Evolutionary conservation across 1,139 yeast species (phyloP).

Genomic region (Taphrina flavorubra): DNA sequence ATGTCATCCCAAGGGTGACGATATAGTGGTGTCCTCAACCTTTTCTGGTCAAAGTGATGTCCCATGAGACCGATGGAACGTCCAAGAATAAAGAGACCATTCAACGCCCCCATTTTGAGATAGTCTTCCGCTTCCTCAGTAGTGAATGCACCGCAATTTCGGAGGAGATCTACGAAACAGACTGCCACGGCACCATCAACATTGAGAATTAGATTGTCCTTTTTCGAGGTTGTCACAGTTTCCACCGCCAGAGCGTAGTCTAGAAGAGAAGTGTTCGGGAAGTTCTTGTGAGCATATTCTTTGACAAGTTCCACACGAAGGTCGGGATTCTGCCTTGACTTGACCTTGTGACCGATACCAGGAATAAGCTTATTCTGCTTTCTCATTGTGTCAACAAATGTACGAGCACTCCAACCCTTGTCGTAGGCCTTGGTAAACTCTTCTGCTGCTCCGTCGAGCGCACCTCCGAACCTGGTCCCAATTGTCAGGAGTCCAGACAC

Average conservation of each 20-base stretch:
- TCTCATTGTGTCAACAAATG: constrained; percentile 58
- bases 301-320: constrained; percentile 59
- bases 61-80: constrained; percentile 59
- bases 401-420: constrained; percentile 57
- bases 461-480: constrained; percentile 59
- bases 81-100: constrained; percentile 58
- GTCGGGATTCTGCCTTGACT: constrained; percentile 59
- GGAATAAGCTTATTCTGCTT: constrained; percentile 59
- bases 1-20: constrained; percentile 60
- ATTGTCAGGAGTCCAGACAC: constrained; percentile 58
- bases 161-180: constrained; percentile 56
- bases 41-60: constrained; percentile 58
- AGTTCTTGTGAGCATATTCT: constrained; percentile 57
- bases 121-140: constrained; percentile 57
- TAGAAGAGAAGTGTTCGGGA: constrained; percentile 55
- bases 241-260: constrained; percentile 60
- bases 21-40: constrained; percentile 57
- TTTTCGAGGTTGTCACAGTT: constrained; percentile 58
- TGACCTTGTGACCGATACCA: constrained; percentile 59
- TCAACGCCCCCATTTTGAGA: constrained; percentile 57
- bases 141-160: constrained; percentile 57
- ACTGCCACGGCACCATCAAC: constrained; percentile 59
- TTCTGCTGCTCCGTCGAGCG: constrained; percentile 58
- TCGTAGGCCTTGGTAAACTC: constrained; percentile 57
- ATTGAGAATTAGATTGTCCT: constrained; percentile 57